Evolutionary conservation across 441 rosid genomes (phyloP), one percentile per base, ranked within the genome.

Genomic region (Melastoma candidum): DNA sequence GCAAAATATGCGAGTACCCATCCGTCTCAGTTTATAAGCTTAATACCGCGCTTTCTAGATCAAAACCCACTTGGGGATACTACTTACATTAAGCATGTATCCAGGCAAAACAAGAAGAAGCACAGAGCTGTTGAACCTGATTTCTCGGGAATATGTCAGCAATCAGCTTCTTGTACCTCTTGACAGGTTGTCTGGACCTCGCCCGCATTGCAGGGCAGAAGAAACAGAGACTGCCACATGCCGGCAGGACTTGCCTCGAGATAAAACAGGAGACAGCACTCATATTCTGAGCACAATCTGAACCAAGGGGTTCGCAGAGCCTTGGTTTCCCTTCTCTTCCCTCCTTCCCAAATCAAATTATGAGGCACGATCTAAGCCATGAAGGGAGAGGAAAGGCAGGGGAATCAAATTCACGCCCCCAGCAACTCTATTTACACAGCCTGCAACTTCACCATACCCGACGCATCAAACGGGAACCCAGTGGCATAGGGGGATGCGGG

Each of bases 81-180:
- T 32, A 32, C 41, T 26, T 36, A 44, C 46, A 39, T 12, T 14
- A 52, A 43, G 1, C 26, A 44, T 48, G 32, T 11, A 9, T 13
- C 45, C 0, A 46, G 1, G 36, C 26, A 44, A 22, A 45, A 24
- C 17, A 32, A 46, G 44, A 60, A 36, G 10, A 3, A 52, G 10
- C 22, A 10, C 46, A 58, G 27, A 51, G 45, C 17, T 6, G 25
- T 41, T 73, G 26, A 70, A 93, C 99, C 97, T 77, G 95, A 61
- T 74, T 68, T 57, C 74, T 80, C 25, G 97, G 99, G 67, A 89
- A 94, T 57, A 89, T 83, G 54, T 83, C 82, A 1, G 96, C 64
- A 49, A 94, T 82, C 63, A 94, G 87, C 81, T 93, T 89, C 96
- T 89, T 89, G 72, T 89, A 93, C 77, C 99, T 75, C 90, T 89